Percentiles rank a stretch among this genome's conserved stretches.
phyloP scores from a whole-genome alignment of 139 green algal species.

The Micromonas commoda region DNA sequence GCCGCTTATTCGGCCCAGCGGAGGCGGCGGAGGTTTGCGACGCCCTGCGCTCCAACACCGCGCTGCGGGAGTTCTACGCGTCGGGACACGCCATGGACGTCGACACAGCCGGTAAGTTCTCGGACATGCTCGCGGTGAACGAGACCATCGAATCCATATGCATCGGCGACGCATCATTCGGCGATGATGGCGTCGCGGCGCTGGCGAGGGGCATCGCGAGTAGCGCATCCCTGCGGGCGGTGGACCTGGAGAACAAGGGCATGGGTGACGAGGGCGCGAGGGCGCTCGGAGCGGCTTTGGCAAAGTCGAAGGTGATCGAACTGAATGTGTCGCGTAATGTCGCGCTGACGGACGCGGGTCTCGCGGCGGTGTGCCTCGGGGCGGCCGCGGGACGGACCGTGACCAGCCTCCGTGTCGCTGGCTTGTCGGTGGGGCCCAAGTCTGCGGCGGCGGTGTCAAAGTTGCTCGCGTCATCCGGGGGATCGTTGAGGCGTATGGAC shows the following conservation, averaged over 20 bases:
- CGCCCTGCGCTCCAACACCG: background rate
- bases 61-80: constrained; percentile 1
- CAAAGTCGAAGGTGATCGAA: background rate
- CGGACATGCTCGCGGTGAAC: background rate
- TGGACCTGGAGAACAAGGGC: constrained; percentile 17
- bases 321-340: background rate
- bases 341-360: background rate
- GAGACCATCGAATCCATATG: constrained; percentile 2
- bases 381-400: background rate
- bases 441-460: no score
- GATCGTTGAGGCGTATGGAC: no score
- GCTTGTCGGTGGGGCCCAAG: background rate
- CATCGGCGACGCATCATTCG: constrained; percentile 21
- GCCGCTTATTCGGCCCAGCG: background rate
- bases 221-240: background rate
- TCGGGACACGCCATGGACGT: background rate
- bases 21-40: background rate
- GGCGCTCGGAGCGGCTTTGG: background rate
- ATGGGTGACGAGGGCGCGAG: background rate
- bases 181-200: background rate
- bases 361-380: background rate
- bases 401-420: background rate
- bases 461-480: no score
- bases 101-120: background rate
- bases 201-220: background rate